Conservation (phyloP, 176 grass and related monocot species). For the Cymbopogon citratus region DNA sequence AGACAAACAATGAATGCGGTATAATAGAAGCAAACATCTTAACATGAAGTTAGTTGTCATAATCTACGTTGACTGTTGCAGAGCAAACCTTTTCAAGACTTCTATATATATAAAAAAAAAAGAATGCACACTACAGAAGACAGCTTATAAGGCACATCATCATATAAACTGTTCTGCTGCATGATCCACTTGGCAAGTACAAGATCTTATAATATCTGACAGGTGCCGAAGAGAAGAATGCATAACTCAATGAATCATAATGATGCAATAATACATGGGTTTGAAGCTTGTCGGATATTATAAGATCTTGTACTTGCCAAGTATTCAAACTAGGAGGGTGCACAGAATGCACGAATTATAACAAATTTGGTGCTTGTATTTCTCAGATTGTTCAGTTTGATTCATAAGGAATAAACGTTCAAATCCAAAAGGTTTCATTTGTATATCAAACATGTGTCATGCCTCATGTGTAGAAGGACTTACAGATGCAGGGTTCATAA, state of each 20-base stretch:
- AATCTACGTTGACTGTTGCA: neutral
- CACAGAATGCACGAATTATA: neutral
- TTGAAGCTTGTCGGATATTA: too few relatives aligned
- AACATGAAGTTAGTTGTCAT: neutral
- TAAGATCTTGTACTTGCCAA: too few relatives aligned
- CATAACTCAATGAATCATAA: neutral
- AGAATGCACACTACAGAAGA: neutral
- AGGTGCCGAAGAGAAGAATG: neutral
- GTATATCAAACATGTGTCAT: neutral
- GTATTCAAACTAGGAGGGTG: neutral
- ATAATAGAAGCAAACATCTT: neutral
- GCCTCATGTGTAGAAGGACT: constrained; percentile 31
- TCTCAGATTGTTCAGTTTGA: neutral
- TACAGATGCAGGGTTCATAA: constrained; percentile 99
- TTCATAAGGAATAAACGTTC: neutral
- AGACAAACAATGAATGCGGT: neutral
- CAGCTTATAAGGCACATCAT: neutral
- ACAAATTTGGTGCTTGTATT: neutral
- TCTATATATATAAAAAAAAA: neutral
- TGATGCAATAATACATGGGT: neutral
- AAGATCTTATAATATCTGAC: neutral
- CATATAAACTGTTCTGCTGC: neutral
- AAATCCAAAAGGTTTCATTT: constrained; percentile 26
- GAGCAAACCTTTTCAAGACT: neutral
- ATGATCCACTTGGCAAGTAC: neutral